Base-by-base conservation (phyloP, 2,329 filamentous ascomycete species). In the Colletotrichum echinochloae region DNA sequence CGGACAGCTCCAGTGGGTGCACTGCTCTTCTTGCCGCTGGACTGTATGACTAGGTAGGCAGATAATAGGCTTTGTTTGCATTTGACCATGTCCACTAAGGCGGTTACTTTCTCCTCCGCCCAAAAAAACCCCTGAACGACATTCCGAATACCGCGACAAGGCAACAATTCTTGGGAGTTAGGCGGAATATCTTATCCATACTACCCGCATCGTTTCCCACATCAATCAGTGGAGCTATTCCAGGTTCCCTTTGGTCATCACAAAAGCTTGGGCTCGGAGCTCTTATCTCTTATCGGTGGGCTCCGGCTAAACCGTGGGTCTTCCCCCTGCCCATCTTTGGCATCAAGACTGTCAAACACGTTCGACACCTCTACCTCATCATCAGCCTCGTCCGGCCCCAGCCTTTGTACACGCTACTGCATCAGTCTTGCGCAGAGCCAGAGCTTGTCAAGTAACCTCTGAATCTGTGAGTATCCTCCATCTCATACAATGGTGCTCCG, bases 241-340 rank as follows among this genome's bases (percentile, higher is more conserved):
- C 26, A 46, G 18, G 26, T 55, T n/a, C n/a, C 46, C 41, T 30
- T 35, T 26, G 44, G 55, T 11, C 7, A 23, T 23, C 20, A 12
- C 44, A n/a, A 37, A 48, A 55, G 57, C 30, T 54, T 20, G n/a
- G 39, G 39, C n/a, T 55, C 5, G 62, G 26, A 70, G 68, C 68
- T 70, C 68, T 67, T 70, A 67, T 70, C 68, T 65, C 64, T 62
- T 67, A 67, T 67, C 65, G 64, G 44, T 9, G 20, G 11, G 35
- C n/a, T 39, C 52, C 67, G 67, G 67, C 57, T 70, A 70, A 70
- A 70, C 64, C 35, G 44, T 67, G 68, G 68, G 33, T 33, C 20
- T 57, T 59, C 44, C 57, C 52, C 49, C 67, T 62, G 28, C 63
- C 41, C 64, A 67, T 67, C 60, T 69, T 65, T 54, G 64, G 63